Conservation (phyloP, 2,329 filamentous ascomycete genomes). For the Fusarium mangiferae region DNA sequence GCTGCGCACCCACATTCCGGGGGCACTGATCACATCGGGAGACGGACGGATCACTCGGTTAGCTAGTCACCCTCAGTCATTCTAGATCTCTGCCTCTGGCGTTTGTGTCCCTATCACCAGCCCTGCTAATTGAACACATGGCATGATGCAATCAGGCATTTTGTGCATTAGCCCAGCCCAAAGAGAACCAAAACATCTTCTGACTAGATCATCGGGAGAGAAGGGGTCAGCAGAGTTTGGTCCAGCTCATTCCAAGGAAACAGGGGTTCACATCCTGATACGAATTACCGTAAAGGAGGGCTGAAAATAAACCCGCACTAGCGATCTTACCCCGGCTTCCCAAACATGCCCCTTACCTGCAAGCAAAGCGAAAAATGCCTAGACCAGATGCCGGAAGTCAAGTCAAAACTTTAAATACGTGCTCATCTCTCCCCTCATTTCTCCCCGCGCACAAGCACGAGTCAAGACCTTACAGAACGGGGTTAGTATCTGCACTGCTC, state of each 20-base stretch:
- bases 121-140: background rate
- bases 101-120: background rate
- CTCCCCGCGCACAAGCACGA: background rate
- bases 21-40: background rate
- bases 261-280: background rate
- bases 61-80: background rate
- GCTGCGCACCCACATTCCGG: background rate
- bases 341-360: background rate
- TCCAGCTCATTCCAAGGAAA: background rate
- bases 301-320: background rate
- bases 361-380: background rate
- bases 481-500: background rate
- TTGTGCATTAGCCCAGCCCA: background rate
- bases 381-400: background rate
- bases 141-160: background rate
- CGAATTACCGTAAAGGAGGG: background rate
- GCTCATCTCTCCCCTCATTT: background rate
- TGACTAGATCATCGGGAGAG: background rate
- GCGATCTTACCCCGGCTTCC: background rate
- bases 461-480: background rate
- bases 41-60: background rate
- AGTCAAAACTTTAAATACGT: background rate
- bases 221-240: background rate
- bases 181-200: too few relatives aligned
- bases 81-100: background rate